phyloP scores from a whole-genome alignment of 768 basidiomycete species.

The Termitomyces sp. region DNA sequence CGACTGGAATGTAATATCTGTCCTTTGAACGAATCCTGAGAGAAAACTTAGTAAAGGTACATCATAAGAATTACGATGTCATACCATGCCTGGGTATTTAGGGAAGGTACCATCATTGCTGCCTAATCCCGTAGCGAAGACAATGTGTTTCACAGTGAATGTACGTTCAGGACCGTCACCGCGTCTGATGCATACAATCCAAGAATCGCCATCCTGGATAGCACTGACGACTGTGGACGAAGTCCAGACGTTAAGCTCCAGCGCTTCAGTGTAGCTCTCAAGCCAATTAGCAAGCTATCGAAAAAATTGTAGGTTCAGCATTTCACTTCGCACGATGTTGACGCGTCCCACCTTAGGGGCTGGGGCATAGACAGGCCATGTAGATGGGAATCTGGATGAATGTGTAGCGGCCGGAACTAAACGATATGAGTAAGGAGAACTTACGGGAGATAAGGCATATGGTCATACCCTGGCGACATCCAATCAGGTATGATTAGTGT shows the following conservation, averaged over 20 bases:
- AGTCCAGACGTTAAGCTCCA: constrained; percentile 69
- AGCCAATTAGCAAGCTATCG: constrained; percentile 62
- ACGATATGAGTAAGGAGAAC: constrained; percentile 17
- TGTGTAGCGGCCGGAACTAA: background rate
- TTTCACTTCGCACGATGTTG: background rate
- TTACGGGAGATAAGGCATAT: constrained; percentile 61
- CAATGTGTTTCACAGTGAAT: constrained; percentile 46
- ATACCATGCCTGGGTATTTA: constrained; percentile 41
- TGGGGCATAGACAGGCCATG: constrained; percentile 58
- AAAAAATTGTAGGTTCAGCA: background rate
- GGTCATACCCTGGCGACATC: constrained; percentile 40
- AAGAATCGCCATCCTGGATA: constrained; percentile 30
- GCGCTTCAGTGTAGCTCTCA: constrained; percentile 54
- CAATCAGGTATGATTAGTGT: background rate
- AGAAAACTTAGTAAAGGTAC: background rate
- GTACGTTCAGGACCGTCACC: constrained; percentile 29
- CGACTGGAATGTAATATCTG: constrained; percentile 54
- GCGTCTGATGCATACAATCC: constrained; percentile 39
- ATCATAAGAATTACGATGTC: background rate
- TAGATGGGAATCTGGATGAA: constrained; percentile 45
- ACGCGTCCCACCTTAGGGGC: constrained; percentile 39
- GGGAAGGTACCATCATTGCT: constrained; percentile 45
- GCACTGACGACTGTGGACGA: constrained; percentile 34
- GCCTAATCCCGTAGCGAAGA: constrained; percentile 51
- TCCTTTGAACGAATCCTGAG: constrained; percentile 60